Base-by-base conservation (phyloP, 768 basidiomycete species). In the Trametes maxima region DNA sequence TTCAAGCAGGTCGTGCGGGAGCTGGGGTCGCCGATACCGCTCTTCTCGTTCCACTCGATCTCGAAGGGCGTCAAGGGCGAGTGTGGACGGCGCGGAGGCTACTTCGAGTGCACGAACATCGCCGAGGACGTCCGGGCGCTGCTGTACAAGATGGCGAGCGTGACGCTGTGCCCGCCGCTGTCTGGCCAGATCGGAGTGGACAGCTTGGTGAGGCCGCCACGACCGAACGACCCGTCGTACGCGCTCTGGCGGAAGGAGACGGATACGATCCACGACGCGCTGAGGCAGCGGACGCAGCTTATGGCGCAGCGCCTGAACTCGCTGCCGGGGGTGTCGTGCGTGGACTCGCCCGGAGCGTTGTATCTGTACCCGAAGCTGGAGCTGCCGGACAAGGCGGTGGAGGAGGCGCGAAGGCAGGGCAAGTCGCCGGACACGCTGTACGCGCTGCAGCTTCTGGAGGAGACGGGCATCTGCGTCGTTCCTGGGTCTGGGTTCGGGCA, bases 31-130 rank as follows among this genome's bases (percentile, higher is more conserved):
- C 81, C 85, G 57, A 76, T 95, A 58, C 86, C 92, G 45, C 86
- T 99, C 72, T 79, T 99, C 55, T 95, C 92, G 46, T 98, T 97
- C 88, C 96, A 99, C 79, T 94, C 92, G 55, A 96, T 96, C 72
- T 95, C 93, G 58, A 99, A 99, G 75, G 96, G 96, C 54, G 92
- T 97, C 63, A 85, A 85, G 39, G 96, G 96, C 60, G 96, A 99
- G 76, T 99, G 97, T 73, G 96, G 97, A 2, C 82, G 96, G n/a
- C 84, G 97, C 49, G 96, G 96, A 36, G 96, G 95, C 2, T 99
- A 97, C 80, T 95, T 96, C 68, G 96, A 99, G 76, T 86, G 88
- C 72, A 82, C 84, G 63, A 98, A 98, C 76, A 77, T 99, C 66
- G 71, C 80, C 13, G 79, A 86, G 8, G 88, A 93, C 28, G 81